Conservation (phyloP, 2,329 filamentous ascomycete species). For the Fusarium coffeatum region DNA sequence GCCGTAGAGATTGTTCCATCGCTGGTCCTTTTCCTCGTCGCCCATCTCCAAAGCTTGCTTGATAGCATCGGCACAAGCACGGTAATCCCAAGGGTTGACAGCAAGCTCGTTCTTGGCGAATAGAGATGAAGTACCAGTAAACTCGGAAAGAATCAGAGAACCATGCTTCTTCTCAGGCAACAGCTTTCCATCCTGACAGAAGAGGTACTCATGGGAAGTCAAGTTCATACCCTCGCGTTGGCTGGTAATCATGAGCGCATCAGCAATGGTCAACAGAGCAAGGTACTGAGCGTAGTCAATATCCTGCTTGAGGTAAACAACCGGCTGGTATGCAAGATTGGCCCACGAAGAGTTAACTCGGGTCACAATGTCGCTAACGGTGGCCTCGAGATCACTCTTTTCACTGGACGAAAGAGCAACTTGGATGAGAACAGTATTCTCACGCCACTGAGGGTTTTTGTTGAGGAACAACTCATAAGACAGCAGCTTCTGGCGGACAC, state of each 20-base stretch:
- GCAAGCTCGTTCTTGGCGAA: conserved; percentile 84
- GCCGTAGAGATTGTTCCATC: conserved; percentile 80
- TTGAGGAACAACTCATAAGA: conserved; percentile 95
- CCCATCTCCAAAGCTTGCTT: conserved; percentile 84
- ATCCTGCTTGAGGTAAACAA: conserved; percentile 95
- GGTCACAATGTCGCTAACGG: conserved; percentile 92
- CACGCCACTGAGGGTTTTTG: conserved; percentile 89
- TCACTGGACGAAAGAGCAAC: conserved; percentile 92
- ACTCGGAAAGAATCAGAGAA: conserved; percentile 92
- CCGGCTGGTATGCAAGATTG: conserved; percentile 89
- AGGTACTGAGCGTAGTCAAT: conserved; percentile 93
- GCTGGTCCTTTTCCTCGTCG: conserved; percentile 75
- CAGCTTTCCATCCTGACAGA: conserved; percentile 86
- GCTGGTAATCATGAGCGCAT: conserved; percentile 93
- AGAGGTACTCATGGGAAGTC: conserved; percentile 92
- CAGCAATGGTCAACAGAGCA: conserved; percentile 88
- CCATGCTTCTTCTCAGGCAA: conserved; percentile 81
- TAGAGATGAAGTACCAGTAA: conserved; percentile 89
- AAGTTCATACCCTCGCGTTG: conserved; percentile 98
- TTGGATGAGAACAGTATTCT: conserved; percentile 90
- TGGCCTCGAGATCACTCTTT: conserved; percentile 86
- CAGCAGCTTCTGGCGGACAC: conserved; percentile 91
- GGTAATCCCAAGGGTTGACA: conserved; percentile 96
- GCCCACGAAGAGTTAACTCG: conserved; percentile 93
- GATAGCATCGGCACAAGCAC: conserved; percentile 87